Base-by-base conservation (phyloP, 2,329 filamentous ascomycete genomes). In the Cercospora sesami region DNA sequence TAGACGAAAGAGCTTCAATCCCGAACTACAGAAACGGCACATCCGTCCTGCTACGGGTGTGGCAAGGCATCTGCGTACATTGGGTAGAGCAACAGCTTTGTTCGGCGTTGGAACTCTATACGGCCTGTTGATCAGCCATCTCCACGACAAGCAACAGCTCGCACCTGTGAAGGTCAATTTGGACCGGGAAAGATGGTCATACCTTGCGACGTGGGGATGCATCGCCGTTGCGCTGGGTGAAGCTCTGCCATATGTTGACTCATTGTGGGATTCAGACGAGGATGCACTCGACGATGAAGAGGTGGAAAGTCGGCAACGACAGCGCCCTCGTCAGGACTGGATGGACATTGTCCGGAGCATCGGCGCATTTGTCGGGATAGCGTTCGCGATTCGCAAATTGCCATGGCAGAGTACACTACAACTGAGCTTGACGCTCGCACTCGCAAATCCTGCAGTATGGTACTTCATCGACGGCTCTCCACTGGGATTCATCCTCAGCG, bases 361-460 rank as follows among this genome's bases (percentile, higher is more conserved):
- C 48, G 89, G 89, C 14, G 89, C 89, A 2, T 91, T 92, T 79
- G 84, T 91, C 7, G 90, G 90, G 18, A 89, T 92, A 78, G 89
- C 89, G 4, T 92, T 90, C 80, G 90, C 90, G 31, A 96, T 99
- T 83, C 90, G 95, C 72, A 92, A 91, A 79, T 87, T 97, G 9
- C 91, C 93, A 1, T 99, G 95, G 95, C 87, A 94, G 74, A 97
- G 94, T 8, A 95, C 93, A 1, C 87, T 97, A n/a, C 95, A 99
- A 80, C 89, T 96, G 21, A 96, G 94, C 1, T 80, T 96, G 28
- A 95, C 94, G 0, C 88, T 99, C 60, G 92, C 93, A 23, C 87
- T 98, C 68, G 92, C 91, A 21, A 98, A 98, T 78, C 94, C 95
- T 1, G 91, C 95, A 9, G 83, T 99, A 18, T 99, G 95, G 95